Evolutionary conservation across 306 rosid species (phyloP).

Genomic region (Trifolium dubium): DNA sequence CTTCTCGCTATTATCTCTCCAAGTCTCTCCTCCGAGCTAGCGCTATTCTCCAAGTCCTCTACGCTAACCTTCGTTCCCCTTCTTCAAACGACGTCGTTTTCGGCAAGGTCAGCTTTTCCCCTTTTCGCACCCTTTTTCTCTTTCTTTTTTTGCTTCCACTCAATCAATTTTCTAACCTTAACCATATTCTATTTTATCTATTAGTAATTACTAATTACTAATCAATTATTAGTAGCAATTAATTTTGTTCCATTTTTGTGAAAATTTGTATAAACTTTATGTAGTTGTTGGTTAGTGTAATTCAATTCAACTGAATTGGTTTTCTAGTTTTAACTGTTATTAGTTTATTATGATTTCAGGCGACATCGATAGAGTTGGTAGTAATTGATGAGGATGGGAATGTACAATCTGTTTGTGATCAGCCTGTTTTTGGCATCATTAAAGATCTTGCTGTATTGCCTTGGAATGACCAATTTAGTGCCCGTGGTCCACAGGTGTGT

Average conservation of each 20-base stretch:
- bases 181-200: not conserved
- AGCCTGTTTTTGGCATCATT: constrained; percentile 87
- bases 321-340: constrained; percentile 1
- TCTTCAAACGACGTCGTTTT: constrained; percentile 76
- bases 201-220: too few relatives aligned
- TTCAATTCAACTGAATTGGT: constrained; percentile 13
- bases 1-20: constrained; percentile 72
- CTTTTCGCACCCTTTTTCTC: not conserved
- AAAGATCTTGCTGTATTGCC: constrained; percentile 86
- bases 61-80: constrained; percentile 80
- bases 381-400: constrained; percentile 76
- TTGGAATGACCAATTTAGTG: constrained; percentile 70
- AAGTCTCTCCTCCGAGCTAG: constrained; percentile 86
- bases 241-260: too few relatives aligned
- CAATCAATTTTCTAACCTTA: not conserved
- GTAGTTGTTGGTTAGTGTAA: constrained; percentile 17
- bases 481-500: constrained; percentile 65
- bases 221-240: too few relatives aligned
- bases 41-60: constrained; percentile 82
- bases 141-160: not conserved
- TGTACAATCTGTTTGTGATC: constrained; percentile 85
- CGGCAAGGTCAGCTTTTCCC: constrained; percentile 56
- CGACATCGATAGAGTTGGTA: constrained; percentile 88
- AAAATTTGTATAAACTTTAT: not conserved
- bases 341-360: constrained; percentile 56